These are phyloP conservation scores for Candida vaughaniae DNA, from an alignment of 805 yeast species.

Conservation along the genomic window DNA sequence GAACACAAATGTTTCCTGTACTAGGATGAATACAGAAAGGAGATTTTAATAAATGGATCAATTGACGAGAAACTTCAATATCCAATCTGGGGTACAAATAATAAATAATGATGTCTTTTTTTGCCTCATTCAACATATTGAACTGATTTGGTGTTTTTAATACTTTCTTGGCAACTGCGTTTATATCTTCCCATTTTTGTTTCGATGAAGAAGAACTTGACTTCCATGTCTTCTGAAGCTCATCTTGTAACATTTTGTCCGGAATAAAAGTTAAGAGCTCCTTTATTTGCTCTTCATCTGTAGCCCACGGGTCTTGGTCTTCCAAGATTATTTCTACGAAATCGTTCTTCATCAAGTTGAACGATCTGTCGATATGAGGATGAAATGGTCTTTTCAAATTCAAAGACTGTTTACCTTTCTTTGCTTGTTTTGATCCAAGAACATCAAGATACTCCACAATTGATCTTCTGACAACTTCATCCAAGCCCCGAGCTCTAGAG, in stretches of 20 bases:
- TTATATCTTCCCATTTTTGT: slow-evolving; percentile 81
- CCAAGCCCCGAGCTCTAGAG: slow-evolving; percentile 68
- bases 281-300: slow-evolving; percentile 48
- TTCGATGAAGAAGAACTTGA: slow-evolving; percentile 41
- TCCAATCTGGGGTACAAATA: slow-evolving; percentile 90
- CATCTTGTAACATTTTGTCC: slow-evolving; percentile 54
- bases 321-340: slow-evolving; percentile 66
- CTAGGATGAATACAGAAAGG: slow-evolving; percentile 97
- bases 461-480: slow-evolving; percentile 72
- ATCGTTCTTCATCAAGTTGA: slow-evolving; percentile 59
- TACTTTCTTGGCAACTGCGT: slow-evolving; percentile 45
- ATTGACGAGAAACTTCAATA: slow-evolving; percentile 85
- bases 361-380: slow-evolving; percentile 79
- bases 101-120: slow-evolving; percentile 76
- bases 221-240: slow-evolving; percentile 60
- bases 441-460: slow-evolving; percentile 84
- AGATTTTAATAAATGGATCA: slow-evolving; percentile 89
- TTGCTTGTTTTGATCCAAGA: slow-evolving; percentile 35
- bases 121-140: slow-evolving; percentile 59
- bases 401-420: slow-evolving; percentile 48
- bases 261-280: slow-evolving; percentile 63
- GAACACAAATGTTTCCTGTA: slow-evolving; percentile 94
- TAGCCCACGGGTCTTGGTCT: slow-evolving; percentile 86
- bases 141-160: slow-evolving; percentile 48
- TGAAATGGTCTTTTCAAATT: slow-evolving; percentile 77